Base-by-base conservation (phyloP, 2,329 filamentous ascomycete genomes). In the Myriangium duriaei region DNA sequence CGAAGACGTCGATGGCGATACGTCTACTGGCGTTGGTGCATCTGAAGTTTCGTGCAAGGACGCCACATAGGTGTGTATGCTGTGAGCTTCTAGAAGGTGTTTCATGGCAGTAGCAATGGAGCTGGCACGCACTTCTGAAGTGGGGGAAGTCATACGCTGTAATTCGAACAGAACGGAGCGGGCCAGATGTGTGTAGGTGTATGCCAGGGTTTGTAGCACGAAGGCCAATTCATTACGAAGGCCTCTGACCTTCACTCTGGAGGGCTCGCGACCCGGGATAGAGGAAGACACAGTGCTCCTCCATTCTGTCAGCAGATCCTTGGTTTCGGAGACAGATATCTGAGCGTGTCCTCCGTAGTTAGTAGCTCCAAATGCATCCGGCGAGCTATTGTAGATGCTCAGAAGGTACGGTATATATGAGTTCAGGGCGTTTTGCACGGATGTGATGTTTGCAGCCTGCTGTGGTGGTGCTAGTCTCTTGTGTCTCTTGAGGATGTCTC, bases 151-250 rank as follows among this genome's bases (percentile, higher is more conserved):
- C 2, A 72, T 68, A 11, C 74, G 74, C 56, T 91, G 84, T 1
- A 95, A 68, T 1, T 76, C 76, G 36, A 84, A 73, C 24, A 96
- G 68, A 15, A 76, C 72, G 2, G 72, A 68, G 14, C 88, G 72
- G 10, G 87, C 83, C 35, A 82, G 71, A 4, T 84, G 65, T 9
- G 75, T 77, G 47, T 91, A 69, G 1, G 79, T 73, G 52, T 81
- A 82, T 12, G 77, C 87, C 29, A 95, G 64, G 0, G 84, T 81
- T 1, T 80, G 77, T 5, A 95, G 63, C 0, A 75, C 71, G 54
- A 93, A 95, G 45, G 73, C 77, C 24, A 94, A 63, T 54, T 98
- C 91, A 57, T 85, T 81, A 51, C 88, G 81, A 3, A 96, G 62
- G 5, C 80, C 81, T 24, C 71, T 69, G 5, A 91, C 66, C 47